Percentiles rank a stretch among this genome's conserved stretches.
These are phyloP conservation scores for Hammondia hammondi DNA, from an alignment of 169 alveolate genomes.

Conservation along the genomic window DNA sequence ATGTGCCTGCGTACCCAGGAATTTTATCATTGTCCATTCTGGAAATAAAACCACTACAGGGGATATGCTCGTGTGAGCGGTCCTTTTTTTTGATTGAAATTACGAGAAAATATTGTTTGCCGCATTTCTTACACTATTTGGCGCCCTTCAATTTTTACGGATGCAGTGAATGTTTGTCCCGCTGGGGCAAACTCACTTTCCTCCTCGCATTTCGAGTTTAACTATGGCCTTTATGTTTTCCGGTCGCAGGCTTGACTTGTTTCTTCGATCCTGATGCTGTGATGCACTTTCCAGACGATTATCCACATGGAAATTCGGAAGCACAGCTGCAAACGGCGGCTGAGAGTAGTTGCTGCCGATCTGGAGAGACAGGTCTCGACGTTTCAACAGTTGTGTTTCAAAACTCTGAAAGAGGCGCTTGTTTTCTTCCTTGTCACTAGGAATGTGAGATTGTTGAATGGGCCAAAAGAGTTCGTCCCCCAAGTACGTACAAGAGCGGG, in stretches of 20 bases:
- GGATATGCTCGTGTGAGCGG: too few species aligned
- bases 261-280: neutral
- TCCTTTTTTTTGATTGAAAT: too few species aligned
- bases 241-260: neutral
- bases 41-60: too few species aligned
- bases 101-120: too few species aligned
- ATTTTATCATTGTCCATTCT: too few species aligned
- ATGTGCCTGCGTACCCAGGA: too few species aligned
- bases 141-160: too few species aligned
- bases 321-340: neutral
- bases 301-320: neutral
- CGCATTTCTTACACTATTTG: too few species aligned
- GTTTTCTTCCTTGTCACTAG: conserved; percentile 37
- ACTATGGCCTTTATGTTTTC: too few species aligned
- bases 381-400: conserved; percentile 10
- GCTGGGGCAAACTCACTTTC: too few species aligned
- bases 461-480: conserved; percentile 33
- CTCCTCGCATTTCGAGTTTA: too few species aligned
- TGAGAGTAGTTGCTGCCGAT: neutral
- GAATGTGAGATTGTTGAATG: neutral
- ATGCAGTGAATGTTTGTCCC: too few species aligned
- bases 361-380: neutral
- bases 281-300: neutral
- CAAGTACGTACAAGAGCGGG: conserved; percentile 3
- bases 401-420: neutral